Conservation (phyloP, 164 flowering plant species). For the Stephania cephalantha region DNA sequence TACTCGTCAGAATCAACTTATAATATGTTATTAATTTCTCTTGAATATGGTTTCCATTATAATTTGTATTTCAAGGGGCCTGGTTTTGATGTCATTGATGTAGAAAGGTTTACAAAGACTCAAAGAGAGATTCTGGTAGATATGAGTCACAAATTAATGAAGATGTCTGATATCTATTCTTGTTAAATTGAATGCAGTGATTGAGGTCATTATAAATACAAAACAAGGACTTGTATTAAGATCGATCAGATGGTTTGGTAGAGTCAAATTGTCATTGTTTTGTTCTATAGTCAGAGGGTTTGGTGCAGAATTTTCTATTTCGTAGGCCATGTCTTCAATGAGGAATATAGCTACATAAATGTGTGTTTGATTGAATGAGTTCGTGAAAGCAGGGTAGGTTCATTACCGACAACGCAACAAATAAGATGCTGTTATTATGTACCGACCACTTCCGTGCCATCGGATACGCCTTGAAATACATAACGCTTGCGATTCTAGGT, state of each 20-base stretch:
- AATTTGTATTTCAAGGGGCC: neutral
- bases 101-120: neutral
- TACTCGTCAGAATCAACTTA: neutral
- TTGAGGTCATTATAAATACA: neutral
- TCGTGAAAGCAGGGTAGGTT: neutral
- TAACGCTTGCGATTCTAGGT: no score
- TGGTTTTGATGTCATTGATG: neutral
- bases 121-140: neutral
- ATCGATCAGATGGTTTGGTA: neutral
- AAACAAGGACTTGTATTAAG: neutral
- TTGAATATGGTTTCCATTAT: neutral
- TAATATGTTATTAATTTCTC: neutral
- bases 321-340: neutral
- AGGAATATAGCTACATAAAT: neutral
- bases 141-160: neutral
- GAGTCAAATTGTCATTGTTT: neutral
- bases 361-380: neutral
- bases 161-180: neutral
- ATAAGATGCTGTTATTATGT: no score
- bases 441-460: no score
- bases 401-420: neutral
- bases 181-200: neutral
- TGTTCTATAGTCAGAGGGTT: neutral
- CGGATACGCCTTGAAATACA: no score
- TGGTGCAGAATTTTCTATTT: slow-evolving; percentile 2